Conservation (phyloP, 805 yeast species). For the Wickerhamomyces canadensis region DNA sequence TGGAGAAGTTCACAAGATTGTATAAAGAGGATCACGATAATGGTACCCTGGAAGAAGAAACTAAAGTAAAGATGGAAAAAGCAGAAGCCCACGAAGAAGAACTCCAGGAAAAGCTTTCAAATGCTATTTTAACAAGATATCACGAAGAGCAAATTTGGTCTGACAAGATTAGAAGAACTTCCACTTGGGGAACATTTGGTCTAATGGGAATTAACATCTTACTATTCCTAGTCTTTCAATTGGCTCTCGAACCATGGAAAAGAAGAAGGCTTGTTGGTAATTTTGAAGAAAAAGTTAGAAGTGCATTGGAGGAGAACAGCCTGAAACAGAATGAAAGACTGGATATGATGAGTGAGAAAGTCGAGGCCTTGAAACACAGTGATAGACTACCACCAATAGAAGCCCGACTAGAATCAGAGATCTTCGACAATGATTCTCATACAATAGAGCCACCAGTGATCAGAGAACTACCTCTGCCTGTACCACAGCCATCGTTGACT, state of each 20-base stretch:
- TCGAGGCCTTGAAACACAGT: constrained; percentile 18
- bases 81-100: constrained; percentile 65
- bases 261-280: constrained; percentile 72
- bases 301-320: constrained; percentile 36
- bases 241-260: constrained; percentile 93
- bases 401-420: constrained; percentile 15
- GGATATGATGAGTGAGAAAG: constrained; percentile 22
- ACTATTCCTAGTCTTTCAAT: constrained; percentile 74
- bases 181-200: constrained; percentile 94
- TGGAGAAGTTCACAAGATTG: constrained; percentile 77
- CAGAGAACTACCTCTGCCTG: constrained; percentile 12
- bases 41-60: constrained; percentile 50
- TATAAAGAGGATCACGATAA: constrained; percentile 78
- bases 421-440: constrained; percentile 14
- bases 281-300: constrained; percentile 75
- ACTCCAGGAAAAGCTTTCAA: constrained; percentile 60
- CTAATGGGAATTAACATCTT: constrained; percentile 83
- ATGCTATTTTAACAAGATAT: constrained; percentile 78
- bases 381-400: constrained; percentile 15
- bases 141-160: constrained; percentile 99
- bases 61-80: constrained; percentile 42
- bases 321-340: constrained; percentile 24
- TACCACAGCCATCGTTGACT: background rate
- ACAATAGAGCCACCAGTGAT: constrained; percentile 15
- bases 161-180: constrained; percentile 87